Conservation (phyloP, 495 filamentous ascomycete genomes). For the Wilcoxina mikolae region DNA sequence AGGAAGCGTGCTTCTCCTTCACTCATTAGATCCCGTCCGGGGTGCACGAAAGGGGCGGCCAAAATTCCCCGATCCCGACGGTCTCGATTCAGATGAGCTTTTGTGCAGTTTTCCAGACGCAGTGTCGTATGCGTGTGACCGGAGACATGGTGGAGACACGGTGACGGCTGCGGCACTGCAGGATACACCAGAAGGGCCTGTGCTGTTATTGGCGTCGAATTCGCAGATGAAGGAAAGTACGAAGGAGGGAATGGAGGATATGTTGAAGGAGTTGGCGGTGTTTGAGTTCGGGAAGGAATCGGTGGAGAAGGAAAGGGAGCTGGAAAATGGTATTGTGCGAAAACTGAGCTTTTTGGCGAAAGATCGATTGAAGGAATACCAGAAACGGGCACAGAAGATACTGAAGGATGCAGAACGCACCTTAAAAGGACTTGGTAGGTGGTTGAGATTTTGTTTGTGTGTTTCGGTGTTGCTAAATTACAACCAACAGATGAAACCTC, state of each 20-base stretch:
- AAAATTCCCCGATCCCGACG: too few species aligned
- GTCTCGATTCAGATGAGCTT: neutral
- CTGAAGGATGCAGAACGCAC: too few species aligned
- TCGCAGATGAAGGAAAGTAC: neutral
- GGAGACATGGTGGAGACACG: neutral
- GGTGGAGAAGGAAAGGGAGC: neutral
- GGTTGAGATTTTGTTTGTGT: too few species aligned
- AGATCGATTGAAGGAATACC: neutral
- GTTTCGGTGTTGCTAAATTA: too few species aligned
- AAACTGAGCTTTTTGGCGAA: neutral
- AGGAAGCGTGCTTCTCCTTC: too few species aligned
- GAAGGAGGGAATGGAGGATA: neutral
- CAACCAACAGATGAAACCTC: neutral
- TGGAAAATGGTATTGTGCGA: conserved; percentile 1
- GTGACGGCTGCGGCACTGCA: conserved; percentile 1
- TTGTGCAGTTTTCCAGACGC: neutral
- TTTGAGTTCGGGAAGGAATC: neutral
- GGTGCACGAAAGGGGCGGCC: too few species aligned
- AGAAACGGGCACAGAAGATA: neutral
- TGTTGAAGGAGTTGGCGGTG: neutral
- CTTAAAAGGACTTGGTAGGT: too few species aligned
- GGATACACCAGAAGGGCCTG: neutral
- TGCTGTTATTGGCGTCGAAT: conserved; percentile 1
- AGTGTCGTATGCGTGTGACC: neutral
- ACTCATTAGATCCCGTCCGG: too few species aligned